phyloP scores from a whole-genome alignment of 2,329 filamentous ascomycete genomes.

The Pseudonectria foliicola region DNA sequence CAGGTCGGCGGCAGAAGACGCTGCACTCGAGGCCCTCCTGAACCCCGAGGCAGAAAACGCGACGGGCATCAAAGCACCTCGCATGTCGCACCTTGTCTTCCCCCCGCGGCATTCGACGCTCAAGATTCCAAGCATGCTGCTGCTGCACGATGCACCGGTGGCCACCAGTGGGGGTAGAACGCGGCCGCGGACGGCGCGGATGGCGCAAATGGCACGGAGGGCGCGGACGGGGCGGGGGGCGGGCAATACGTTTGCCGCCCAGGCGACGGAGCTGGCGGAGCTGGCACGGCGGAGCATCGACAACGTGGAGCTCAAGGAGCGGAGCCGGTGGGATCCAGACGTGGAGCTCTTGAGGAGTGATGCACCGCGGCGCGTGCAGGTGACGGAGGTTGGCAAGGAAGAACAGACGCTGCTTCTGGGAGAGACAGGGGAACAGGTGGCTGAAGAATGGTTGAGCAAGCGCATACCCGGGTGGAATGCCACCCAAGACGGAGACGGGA shows the following conservation, averaged over 20 bases:
- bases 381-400: slow-evolving; percentile 30
- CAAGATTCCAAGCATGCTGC: slow-evolving; percentile 40
- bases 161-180: slow-evolving; percentile 6
- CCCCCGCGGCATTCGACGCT: slow-evolving; percentile 41
- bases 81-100: slow-evolving; percentile 39
- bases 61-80: slow-evolving; percentile 22
- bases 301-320: slow-evolving; percentile 37
- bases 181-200: slow-evolving; percentile 12
- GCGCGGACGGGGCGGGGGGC: too few species aligned
- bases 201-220: too few species aligned
- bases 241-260: slow-evolving; percentile 38
- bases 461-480: slow-evolving; percentile 3
- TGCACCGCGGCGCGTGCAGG: slow-evolving; percentile 30
- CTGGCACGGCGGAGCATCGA: slow-evolving; percentile 44
- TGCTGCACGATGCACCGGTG: slow-evolving; percentile 37
- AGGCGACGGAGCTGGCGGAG: slow-evolving; percentile 39
- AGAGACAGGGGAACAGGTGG: slow-evolving; percentile 17
- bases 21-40: slow-evolving; percentile 17
- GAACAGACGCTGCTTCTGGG: slow-evolving; percentile 19
- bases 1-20: slow-evolving; percentile 23
- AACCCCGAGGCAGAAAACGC: slow-evolving; percentile 10
- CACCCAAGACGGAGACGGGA: neutral
- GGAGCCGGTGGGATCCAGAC: slow-evolving; percentile 34
- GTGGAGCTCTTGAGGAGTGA: slow-evolving; percentile 27
- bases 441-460: slow-evolving; percentile 26